Percentiles rank a stretch among this genome's conserved stretches.
phyloP scores from a whole-genome alignment of 106 monocot genomes.

The Phalaenopsis aphrodite region DNA sequence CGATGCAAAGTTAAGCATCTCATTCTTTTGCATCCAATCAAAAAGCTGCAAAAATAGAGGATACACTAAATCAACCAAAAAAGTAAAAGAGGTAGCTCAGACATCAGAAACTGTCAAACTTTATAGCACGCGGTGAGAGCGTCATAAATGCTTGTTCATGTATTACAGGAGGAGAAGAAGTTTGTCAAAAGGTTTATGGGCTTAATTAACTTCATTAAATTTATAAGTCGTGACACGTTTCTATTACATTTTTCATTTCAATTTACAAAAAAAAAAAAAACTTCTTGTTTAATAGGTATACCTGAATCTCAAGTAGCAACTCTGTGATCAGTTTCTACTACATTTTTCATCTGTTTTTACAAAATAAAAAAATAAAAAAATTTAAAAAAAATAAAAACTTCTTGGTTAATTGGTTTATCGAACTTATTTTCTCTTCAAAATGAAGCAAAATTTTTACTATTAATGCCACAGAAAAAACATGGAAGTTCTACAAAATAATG shows the following conservation, averaged over 20 bases:
- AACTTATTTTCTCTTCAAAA: neutral
- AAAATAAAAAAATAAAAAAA: too few species aligned
- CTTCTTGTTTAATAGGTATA: neutral
- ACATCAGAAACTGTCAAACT: neutral
- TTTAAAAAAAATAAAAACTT: too few species aligned
- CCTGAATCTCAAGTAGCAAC: neutral
- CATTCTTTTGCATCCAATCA: slow-evolving; percentile 74
- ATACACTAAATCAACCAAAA: slow-evolving; percentile 6
- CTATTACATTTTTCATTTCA: too few species aligned
- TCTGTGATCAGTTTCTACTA: too few species aligned
- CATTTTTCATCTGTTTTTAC: too few species aligned
- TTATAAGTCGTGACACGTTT: too few species aligned
- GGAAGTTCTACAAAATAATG: neutral
- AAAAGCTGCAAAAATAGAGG: slow-evolving; percentile 60
- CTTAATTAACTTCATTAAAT: too few species aligned
- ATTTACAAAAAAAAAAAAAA: too few species aligned
- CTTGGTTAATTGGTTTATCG: neutral
- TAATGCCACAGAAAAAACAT: neutral
- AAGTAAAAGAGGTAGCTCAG: neutral
- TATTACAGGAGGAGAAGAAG: too few species aligned
- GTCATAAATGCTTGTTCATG: neutral
- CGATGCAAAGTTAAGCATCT: slow-evolving; percentile 54
- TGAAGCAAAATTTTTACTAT: neutral
- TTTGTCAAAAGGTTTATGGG: too few species aligned
- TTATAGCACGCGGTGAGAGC: neutral